Percentiles rank a stretch among this genome's conserved stretches.
These are phyloP conservation scores for Aspergillus baeticus DNA, from an alignment of 495 filamentous ascomycete genomes.

Conservation along the genomic window DNA sequence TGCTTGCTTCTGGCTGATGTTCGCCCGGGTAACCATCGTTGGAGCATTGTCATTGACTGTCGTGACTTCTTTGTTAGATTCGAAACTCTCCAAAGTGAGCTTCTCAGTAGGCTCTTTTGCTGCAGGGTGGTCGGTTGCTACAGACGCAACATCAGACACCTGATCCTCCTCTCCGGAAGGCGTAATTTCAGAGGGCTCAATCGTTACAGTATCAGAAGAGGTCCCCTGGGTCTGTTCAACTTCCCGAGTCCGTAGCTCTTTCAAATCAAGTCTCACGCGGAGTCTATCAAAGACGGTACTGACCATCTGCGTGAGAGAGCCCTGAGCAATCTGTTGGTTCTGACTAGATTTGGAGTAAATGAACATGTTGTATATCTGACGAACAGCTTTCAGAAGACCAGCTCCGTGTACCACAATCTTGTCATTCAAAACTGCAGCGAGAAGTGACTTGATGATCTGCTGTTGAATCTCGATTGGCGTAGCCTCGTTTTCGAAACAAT, in stretches of 20 bases:
- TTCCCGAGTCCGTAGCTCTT: slow-evolving; percentile 64
- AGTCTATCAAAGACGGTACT: slow-evolving; percentile 96
- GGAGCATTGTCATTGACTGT: slow-evolving; percentile 84
- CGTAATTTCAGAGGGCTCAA: slow-evolving; percentile 35
- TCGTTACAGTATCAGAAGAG: slow-evolving; percentile 35
- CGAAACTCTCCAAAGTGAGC: slow-evolving; percentile 92
- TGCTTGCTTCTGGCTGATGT: slow-evolving; percentile 48
- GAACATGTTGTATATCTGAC: slow-evolving; percentile 98
- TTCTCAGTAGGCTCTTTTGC: slow-evolving; percentile 67
- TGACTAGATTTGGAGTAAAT: slow-evolving; percentile 84
- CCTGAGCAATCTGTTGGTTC: slow-evolving; percentile 96
- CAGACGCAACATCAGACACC: slow-evolving; percentile 48
- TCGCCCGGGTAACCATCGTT: slow-evolving; percentile 86
- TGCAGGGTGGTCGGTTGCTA: slow-evolving; percentile 53
- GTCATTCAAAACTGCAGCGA: slow-evolving; percentile 95
- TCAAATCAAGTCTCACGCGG: slow-evolving; percentile 80
- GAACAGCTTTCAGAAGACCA: slow-evolving; percentile 94
- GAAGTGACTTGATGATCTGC: slow-evolving; percentile 94
- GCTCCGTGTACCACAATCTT: slow-evolving; percentile 98
- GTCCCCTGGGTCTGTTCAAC: slow-evolving; percentile 32
- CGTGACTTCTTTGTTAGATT: slow-evolving; percentile 92
- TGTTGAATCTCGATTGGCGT: slow-evolving; percentile 88
- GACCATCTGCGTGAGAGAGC: slow-evolving; percentile 97
- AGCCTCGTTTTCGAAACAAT: slow-evolving; percentile 95
- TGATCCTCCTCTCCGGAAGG: slow-evolving; percentile 44